Percentiles rank a stretch among this genome's conserved stretches.
Conservation (phyloP, 495 filamentous ascomycete genomes). For the Aspergillus olivimuriae region DNA sequence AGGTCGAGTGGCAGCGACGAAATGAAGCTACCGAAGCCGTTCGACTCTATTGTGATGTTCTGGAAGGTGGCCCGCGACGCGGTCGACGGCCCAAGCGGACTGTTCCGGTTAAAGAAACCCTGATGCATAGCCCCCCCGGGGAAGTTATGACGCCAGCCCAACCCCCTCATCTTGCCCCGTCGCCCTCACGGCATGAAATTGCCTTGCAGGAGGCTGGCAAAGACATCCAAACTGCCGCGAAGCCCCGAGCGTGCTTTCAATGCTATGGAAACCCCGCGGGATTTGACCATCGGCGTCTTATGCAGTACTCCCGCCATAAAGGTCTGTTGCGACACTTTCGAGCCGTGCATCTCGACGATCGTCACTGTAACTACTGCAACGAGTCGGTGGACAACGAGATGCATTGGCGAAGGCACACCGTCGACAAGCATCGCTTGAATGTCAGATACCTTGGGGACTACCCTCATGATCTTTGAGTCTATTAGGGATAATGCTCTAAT, state of each 20-base stretch:
- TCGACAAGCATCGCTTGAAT: conserved; percentile 13
- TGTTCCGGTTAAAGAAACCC: conserved; percentile 1
- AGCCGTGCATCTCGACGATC: conserved; percentile 13
- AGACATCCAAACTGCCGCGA: conserved; percentile 1
- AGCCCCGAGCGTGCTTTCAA: conserved; percentile 12
- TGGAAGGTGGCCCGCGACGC: conserved; percentile 19
- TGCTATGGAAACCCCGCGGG: conserved; percentile 10
- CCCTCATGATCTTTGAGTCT: conserved; percentile 9
- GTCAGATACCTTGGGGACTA: conserved; percentile 9
- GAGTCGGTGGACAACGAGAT: conserved; percentile 14
- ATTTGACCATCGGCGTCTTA: neutral
- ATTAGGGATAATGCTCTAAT: conserved; percentile 1
- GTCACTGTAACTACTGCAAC: conserved; percentile 18
- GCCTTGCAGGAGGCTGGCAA: neutral
- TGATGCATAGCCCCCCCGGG: neutral
- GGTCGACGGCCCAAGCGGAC: conserved; percentile 19
- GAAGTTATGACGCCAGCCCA: neutral
- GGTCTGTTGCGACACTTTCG: conserved; percentile 17
- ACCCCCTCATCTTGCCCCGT: neutral
- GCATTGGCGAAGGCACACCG: conserved; percentile 11
- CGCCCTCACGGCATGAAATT: neutral
- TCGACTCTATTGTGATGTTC: conserved; percentile 16
- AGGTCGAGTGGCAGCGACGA: conserved; percentile 18
- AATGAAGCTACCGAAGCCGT: conserved; percentile 15
- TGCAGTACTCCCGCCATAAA: conserved; percentile 17